These are phyloP conservation scores for Sclerotinia glacialis DNA, from an alignment of 2,329 filamentous ascomycete species.

Conservation along the genomic window DNA sequence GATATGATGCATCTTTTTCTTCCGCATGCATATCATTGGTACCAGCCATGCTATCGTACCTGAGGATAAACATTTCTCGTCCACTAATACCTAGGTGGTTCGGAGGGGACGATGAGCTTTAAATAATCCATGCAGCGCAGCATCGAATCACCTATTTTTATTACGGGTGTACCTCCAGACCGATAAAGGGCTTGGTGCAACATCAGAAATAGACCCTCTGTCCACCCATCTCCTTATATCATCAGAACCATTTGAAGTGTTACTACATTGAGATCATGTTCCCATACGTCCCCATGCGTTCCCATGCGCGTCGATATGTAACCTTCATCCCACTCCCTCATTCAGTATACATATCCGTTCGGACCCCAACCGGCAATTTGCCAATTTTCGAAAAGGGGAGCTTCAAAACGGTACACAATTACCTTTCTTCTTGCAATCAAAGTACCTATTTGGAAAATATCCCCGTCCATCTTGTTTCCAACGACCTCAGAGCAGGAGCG, in stretches of 20 bases:
- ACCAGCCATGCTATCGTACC: background rate
- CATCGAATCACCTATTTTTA: slow-evolving; percentile 7
- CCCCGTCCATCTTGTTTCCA: background rate
- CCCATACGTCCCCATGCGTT: slow-evolving; percentile 13
- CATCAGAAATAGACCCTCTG: background rate
- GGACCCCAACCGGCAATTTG: background rate
- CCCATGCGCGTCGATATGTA: background rate
- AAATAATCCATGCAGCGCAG: slow-evolving; percentile 5
- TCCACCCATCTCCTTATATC: background rate
- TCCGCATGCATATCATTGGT: background rate
- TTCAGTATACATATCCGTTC: background rate
- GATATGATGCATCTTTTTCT: background rate
- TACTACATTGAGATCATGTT: slow-evolving; percentile 19
- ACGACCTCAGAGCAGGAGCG: background rate
- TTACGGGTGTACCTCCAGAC: background rate
- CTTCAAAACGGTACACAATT: background rate
- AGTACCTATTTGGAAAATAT: background rate
- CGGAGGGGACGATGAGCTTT: background rate
- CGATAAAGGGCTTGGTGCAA: background rate
- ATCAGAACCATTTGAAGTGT: slow-evolving; percentile 1
- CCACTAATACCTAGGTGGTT: slow-evolving; percentile 2
- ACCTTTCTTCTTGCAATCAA: background rate
- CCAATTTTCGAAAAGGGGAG: background rate
- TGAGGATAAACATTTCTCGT: background rate
- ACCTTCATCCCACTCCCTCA: background rate